Evolutionary conservation across 1,139 yeast genomes (phyloP), one percentile per base, ranked within the genome.

Genomic region (Lizanozyma gosingica): DNA sequence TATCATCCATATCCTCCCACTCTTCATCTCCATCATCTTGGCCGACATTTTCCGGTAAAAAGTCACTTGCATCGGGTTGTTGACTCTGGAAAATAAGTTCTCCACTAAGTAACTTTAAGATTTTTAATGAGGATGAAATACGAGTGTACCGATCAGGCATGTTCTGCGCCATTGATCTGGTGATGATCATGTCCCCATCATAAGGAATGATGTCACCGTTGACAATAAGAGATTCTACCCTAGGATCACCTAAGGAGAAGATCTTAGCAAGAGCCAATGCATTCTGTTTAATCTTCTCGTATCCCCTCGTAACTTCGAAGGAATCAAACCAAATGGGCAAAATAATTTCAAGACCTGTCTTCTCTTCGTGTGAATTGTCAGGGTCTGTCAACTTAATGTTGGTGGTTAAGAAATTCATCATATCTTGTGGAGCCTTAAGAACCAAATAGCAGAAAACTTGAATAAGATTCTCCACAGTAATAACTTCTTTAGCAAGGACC

Each of bases 1-100:
- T 60, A 43, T 73, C 80, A 11, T 83, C 90, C 50, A 83, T 63
- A 52, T 86, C 95, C 54, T 87, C 95, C 94, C 95, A 88, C 0
- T 73, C 86, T 14, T 69, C 83, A n/a, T 66, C 79, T 35, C 63
- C 73, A 11, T 57, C 73, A 11, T 57, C 69, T 22, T 64, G 40
- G 4, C 34, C 17, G 3, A 41, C 40, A 14, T 37, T 27, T 37
- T 52, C 56, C 9, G 67, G 60, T 38, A 65, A 53, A 47, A 59
- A 59, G 42, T 64, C 72, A 35, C 60, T 57, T 1, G 67, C 65
- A 48, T 67, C 64, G 29, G 74, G 65, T 56, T 73, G 64, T 54
- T 70, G 67, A 43, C 65, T 59, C 52, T 81, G 90, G 53, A 79
- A 78, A 32, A 65, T 73, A 39, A 88, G 65, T 56, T 92, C 97